Conservation (phyloP, 345 rosid genomes). For the Ailanthus altissimus region DNA sequence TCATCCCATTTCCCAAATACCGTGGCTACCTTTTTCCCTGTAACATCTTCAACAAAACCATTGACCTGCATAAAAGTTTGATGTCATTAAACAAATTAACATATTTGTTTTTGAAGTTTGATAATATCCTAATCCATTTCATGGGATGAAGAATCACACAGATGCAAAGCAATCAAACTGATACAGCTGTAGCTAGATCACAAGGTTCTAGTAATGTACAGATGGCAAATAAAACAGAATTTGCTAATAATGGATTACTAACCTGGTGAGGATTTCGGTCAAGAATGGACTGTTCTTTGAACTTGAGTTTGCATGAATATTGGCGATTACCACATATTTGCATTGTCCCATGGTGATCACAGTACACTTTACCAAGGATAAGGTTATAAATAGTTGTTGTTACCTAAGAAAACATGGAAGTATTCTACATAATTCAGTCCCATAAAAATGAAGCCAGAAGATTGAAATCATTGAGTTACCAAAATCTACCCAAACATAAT, state of each 20-base stretch:
- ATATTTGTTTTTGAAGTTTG: neutral
- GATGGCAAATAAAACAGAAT: neutral
- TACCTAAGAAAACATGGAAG: slow-evolving; percentile 50
- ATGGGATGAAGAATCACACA: neutral
- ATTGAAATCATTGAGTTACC: slow-evolving; percentile 9
- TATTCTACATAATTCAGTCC: slow-evolving; percentile 17
- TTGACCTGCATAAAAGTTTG: slow-evolving; percentile 53
- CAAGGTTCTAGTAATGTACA: neutral
- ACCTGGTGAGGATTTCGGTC: slow-evolving; percentile 97
- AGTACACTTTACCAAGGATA: slow-evolving; percentile 83
- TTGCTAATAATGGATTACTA: slow-evolving; percentile 19
- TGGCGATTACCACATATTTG: slow-evolving; percentile 74
- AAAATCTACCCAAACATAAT: slow-evolving; percentile 12
- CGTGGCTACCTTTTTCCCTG: slow-evolving; percentile 69
- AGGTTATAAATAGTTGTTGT: slow-evolving; percentile 90
- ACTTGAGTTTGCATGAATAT: slow-evolving; percentile 86
- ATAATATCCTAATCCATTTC: slow-evolving; percentile 5
- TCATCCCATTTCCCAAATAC: slow-evolving; percentile 97
- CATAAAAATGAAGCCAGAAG: slow-evolving; percentile 18
- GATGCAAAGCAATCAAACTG: neutral
- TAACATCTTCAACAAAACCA: slow-evolving; percentile 79
- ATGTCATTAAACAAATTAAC: slow-evolving; percentile 2
- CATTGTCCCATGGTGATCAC: slow-evolving; percentile 96
- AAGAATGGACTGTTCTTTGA: slow-evolving; percentile 88
- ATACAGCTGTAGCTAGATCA: neutral